Percentiles rank a stretch among this genome's conserved stretches.
These are phyloP conservation scores for Suillus subaureus DNA, from an alignment of 768 basidiomycete genomes.

Conservation along the genomic window DNA sequence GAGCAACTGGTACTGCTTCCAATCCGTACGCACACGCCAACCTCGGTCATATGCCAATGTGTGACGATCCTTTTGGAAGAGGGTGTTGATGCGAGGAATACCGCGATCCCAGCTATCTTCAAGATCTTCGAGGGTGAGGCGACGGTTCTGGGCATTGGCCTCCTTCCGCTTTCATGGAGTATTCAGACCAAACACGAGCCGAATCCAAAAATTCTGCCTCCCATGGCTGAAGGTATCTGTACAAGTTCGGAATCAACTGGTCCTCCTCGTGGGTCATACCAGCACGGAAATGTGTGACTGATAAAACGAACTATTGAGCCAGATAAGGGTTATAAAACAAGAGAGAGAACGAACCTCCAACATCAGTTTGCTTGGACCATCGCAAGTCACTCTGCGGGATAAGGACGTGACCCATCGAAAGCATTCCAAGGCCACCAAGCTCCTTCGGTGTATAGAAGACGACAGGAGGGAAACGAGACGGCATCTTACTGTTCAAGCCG, in stretches of 20 bases:
- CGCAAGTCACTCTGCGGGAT: conserved; percentile 97
- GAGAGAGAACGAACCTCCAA: conserved; percentile 58
- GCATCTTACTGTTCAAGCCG: conserved; percentile 99
- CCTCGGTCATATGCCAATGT: conserved; percentile 99
- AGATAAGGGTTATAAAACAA: neutral
- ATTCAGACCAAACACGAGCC: conserved; percentile 98
- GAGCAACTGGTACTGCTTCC: conserved; percentile 94
- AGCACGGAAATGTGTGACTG: conserved; percentile 97
- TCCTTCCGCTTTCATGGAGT: conserved; percentile 99
- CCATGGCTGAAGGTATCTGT: conserved; percentile 97
- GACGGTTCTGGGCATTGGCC: conserved; percentile 97
- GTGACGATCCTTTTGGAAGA: conserved; percentile 98
- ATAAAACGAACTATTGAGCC: neutral
- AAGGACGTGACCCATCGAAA: conserved; percentile 98
- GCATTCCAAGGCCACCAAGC: conserved; percentile 96
- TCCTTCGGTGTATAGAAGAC: conserved; percentile 99
- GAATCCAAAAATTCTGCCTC: conserved; percentile 98
- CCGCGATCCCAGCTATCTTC: conserved; percentile 99
- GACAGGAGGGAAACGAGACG: conserved; percentile 96
- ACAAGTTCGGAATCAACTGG: conserved; percentile 94
- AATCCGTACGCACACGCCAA: conserved; percentile 97
- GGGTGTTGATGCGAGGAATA: conserved; percentile 96
- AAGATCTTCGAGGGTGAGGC: conserved; percentile 94
- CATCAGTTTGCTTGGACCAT: conserved; percentile 98
- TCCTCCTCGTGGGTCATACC: conserved; percentile 98